A percentile compares a stretch with the other conserved stretches of the same genome.
Evolutionary conservation across 2,329 filamentous ascomycete species (phyloP).

Genomic region (Aureobasidium sp.): DNA sequence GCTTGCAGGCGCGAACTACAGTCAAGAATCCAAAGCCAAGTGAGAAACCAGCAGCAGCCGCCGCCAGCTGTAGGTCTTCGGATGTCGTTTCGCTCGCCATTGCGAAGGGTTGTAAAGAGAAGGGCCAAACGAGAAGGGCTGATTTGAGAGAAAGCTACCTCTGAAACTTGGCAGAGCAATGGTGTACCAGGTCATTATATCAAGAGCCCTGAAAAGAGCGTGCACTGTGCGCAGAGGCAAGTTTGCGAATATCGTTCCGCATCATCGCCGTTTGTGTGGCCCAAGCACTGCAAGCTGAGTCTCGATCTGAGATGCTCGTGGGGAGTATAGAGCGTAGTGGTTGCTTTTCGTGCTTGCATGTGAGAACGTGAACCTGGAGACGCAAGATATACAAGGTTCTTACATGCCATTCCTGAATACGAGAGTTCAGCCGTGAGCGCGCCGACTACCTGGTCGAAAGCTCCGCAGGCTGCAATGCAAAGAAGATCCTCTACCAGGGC

Average conservation of each 20-base stretch:
- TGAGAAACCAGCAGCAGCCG: constrained; percentile 30
- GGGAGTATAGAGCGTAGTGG: not conserved
- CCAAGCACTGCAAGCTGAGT: not conserved
- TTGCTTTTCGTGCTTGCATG: not conserved
- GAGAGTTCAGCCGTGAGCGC: not conserved
- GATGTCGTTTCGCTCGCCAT: constrained; percentile 5
- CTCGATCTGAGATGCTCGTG: not conserved
- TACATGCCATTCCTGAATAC: not conserved
- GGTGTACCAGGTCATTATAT: not conserved
- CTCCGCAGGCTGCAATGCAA: not conserved
- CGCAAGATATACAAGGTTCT: not conserved
- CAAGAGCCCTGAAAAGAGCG: not conserved
- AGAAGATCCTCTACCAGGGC: not conserved
- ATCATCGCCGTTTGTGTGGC: constrained; percentile 4
- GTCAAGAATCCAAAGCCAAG: constrained; percentile 39
- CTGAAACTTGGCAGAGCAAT: not conserved
- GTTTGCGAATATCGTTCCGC: not conserved
- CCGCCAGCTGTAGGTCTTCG: constrained; percentile 16
- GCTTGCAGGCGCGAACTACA: constrained; percentile 32
- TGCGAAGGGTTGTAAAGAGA: not conserved
- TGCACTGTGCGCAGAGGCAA: constrained; percentile 8
- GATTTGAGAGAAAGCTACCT: not conserved
- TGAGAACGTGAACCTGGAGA: not conserved
- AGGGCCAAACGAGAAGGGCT: not conserved
- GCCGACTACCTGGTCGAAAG: not conserved